A percentile compares a stretch with the other conserved stretches of the same genome.
These are phyloP conservation scores for Boletus patriciae DNA, from an alignment of 768 basidiomycete genomes.

Conservation along the genomic window DNA sequence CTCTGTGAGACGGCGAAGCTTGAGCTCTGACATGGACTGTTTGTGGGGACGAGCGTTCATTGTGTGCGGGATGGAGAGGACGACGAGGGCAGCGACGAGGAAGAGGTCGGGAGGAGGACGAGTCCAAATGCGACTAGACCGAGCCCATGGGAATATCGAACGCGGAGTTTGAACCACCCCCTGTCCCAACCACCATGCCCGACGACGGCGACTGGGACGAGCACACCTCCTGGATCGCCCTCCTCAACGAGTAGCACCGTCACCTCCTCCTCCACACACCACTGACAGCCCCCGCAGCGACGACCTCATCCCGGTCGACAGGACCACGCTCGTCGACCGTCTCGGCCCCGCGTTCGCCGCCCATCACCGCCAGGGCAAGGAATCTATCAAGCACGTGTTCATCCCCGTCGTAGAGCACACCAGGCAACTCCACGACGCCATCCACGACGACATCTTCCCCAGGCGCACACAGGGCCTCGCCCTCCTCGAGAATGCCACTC, in stretches of 20 bases:
- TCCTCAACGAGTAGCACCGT: conserved; percentile 27
- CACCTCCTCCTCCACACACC: background rate
- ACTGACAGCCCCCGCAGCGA: conserved; percentile 31
- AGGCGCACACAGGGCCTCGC: conserved; percentile 43
- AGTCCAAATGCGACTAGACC: conserved; percentile 7
- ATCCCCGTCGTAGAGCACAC: conserved; percentile 38
- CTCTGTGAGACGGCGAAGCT: conserved; percentile 89
- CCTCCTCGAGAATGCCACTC: conserved; percentile 55
- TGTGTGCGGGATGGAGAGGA: conserved; percentile 6
- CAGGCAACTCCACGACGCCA: conserved; percentile 35
- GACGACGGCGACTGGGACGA: conserved; percentile 28
- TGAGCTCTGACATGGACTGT: conserved; percentile 98
- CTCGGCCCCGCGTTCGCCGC: conserved; percentile 40
- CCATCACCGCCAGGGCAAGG: conserved; percentile 31
- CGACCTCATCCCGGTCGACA: conserved; percentile 41
- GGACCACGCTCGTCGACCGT: conserved; percentile 46
- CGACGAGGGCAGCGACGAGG: background rate
- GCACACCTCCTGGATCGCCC: conserved; percentile 27
- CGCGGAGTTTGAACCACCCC: conserved; percentile 23
- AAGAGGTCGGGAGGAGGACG: conserved; percentile 9
- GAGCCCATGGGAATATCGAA: conserved; percentile 4
- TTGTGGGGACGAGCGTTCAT: conserved; percentile 81
- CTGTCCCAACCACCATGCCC: conserved; percentile 8
- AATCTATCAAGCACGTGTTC: conserved; percentile 34
- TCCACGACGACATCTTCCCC: conserved; percentile 36